Percentiles rank a stretch among this genome's conserved stretches.
Conservation (phyloP, 768 basidiomycete genomes). For the Cubamyces sp. region DNA sequence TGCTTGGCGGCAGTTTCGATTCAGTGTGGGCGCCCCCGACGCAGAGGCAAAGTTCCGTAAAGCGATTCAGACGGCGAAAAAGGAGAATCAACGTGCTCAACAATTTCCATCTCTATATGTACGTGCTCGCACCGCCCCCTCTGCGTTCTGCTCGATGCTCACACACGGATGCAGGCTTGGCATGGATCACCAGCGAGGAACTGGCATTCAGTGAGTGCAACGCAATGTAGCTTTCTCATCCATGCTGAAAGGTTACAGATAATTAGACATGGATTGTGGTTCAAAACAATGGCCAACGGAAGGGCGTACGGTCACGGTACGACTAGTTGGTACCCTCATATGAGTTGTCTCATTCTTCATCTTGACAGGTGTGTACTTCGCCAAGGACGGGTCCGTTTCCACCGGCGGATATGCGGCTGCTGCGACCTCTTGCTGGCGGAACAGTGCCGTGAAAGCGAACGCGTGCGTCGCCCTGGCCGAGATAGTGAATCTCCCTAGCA, state of each 20-base stretch:
- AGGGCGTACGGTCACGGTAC: constrained; percentile 66
- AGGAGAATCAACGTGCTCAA: constrained; percentile 43
- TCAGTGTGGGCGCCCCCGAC: constrained; percentile 72
- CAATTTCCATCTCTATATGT: constrained; percentile 46
- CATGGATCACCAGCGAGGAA: constrained; percentile 68
- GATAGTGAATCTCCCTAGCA: constrained; percentile 60
- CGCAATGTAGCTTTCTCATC: too few species aligned
- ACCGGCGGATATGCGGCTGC: constrained; percentile 46
- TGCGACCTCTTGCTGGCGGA: constrained; percentile 49
- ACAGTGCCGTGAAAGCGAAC: constrained; percentile 51
- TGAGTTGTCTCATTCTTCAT: not conserved
- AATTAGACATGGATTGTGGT: constrained; percentile 74
- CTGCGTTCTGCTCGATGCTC: not conserved
- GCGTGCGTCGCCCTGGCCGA: constrained; percentile 64
- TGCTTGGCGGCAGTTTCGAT: constrained; percentile 64
- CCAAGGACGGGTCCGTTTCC: constrained; percentile 57
- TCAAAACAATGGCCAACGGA: constrained; percentile 56
- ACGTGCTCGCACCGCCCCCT: not conserved
- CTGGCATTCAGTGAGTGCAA: constrained; percentile 64
- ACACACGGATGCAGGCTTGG: constrained; percentile 50
- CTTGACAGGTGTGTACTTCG: constrained; percentile 66
- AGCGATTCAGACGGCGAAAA: constrained; percentile 46
- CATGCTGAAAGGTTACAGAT: constrained; percentile 45
- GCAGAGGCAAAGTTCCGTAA: constrained; percentile 67
- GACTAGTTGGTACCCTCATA: constrained; percentile 11